Base-by-base conservation (phyloP, 139 green algal genomes). In the Picochlorum sp. region DNA sequence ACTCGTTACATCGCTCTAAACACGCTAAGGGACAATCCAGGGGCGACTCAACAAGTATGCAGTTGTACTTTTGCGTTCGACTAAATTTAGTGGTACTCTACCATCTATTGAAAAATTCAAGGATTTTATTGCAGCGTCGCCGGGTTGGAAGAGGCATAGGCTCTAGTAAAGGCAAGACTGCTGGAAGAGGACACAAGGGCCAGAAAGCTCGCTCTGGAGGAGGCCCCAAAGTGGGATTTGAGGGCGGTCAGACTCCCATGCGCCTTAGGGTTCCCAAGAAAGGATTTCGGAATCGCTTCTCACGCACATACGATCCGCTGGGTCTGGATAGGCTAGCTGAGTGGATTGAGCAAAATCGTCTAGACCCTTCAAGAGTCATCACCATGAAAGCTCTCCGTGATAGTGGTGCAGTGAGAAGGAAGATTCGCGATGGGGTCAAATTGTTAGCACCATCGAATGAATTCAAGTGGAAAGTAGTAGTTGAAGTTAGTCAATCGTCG, bases 351-450 rank as follows among this genome's bases (percentile, higher is more conserved):
- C 37, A 71, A 26, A 81, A 85, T 8, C 59, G 80, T 37, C 74
- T 97, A 53, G 77, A 91, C 50, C 32, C 75, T 1, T 63, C 33
- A 3, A 51, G 70, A 7, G 65, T 81, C 22, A 85, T 96, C 59
- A 96, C 87, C 24, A 97, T 97, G 85, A 93, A 82, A 67, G 72
- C 87, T 30, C 70, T 95, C 62, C 62, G 77, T 7, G 88, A 89
- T 51, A 74, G 63, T 20, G 72, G 79, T 22, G 72, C 75, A 22
- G 60, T 92, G 6, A 55, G 65, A 18, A 82, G 75, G 31, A 76
- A 76, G 20, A 69, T 89, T 28, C 70, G 75, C 33, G 70, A 89
- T 67, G 89, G 89, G 12, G 85, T 97, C 8, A 85, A 95, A 71
- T 76, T 97, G 51, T 75, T 96, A 35, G 85, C 63, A n/a, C 47